These are phyloP conservation scores for Umbellularia californica DNA, from an alignment of 164 flowering plant species.

Conservation along the genomic window DNA sequence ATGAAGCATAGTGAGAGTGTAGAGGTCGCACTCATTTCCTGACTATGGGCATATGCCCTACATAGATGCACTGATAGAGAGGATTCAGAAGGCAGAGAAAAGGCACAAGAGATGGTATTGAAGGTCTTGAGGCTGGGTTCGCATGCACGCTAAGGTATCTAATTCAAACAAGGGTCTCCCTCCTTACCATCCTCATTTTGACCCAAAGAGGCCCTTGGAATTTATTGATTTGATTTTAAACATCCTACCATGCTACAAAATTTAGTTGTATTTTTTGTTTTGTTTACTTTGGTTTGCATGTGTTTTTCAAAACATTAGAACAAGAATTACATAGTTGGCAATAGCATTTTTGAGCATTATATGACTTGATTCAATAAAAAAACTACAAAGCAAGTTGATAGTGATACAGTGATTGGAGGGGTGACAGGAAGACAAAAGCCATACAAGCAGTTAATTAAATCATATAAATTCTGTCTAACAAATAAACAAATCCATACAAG, in stretches of 20 bases:
- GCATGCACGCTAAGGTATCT: conserved; percentile 45
- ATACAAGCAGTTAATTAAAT: neutral
- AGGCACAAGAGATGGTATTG: conserved; percentile 37
- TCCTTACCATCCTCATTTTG: conserved; percentile 34
- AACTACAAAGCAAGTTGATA: no score
- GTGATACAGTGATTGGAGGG: no score
- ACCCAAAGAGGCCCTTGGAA: neutral
- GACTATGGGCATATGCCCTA: neutral
- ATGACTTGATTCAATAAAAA: neutral
- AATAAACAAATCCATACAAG: no score
- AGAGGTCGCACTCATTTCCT: conserved; percentile 22
- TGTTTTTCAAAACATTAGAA: no score
- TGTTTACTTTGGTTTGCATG: neutral
- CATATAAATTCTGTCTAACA: no score
- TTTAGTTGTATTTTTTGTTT: neutral
- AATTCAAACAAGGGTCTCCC: conserved; percentile 54
- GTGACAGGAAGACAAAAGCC: neutral
- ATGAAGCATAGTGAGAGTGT: conserved; percentile 9
- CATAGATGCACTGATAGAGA: conserved; percentile 19
- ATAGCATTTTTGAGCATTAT: neutral
- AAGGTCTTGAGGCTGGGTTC: conserved; percentile 41
- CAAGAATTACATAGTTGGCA: neutral
- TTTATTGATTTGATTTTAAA: neutral
- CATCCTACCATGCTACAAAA: neutral
- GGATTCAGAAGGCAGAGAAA: conserved; percentile 25